phyloP scores from a whole-genome alignment of 2,329 filamentous ascomycete species.

The Amesomyces nigricolor region DNA sequence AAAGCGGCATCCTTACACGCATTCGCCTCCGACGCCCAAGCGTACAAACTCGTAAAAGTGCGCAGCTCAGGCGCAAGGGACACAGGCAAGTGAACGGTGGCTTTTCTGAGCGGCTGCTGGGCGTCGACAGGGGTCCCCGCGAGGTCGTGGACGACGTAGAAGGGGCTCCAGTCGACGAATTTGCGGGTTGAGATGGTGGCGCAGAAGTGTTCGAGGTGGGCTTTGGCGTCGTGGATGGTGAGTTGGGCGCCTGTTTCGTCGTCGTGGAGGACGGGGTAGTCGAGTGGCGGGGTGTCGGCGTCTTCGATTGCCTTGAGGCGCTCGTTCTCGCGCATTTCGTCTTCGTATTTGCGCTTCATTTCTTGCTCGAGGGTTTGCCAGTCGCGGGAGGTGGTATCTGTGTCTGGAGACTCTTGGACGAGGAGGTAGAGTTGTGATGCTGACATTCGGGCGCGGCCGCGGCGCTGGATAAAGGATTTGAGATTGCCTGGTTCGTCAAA shows the following conservation, averaged over 20 bases:
- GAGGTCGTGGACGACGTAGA: slow-evolving; percentile 54
- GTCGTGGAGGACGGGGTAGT: slow-evolving; percentile 35
- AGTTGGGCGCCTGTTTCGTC: slow-evolving; percentile 52
- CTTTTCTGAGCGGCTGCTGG: slow-evolving; percentile 36
- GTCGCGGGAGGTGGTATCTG: slow-evolving; percentile 31
- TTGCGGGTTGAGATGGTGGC: slow-evolving; percentile 49
- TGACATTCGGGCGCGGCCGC: slow-evolving; percentile 47
- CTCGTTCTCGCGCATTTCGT: slow-evolving; percentile 51
- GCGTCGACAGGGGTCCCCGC: slow-evolving; percentile 24
- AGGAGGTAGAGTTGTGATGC: slow-evolving; percentile 48
- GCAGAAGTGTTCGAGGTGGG: slow-evolving; percentile 83
- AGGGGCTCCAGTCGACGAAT: slow-evolving; percentile 60
- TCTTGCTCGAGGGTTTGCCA: slow-evolving; percentile 65
- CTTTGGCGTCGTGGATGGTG: slow-evolving; percentile 65
- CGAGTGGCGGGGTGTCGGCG: slow-evolving; percentile 25
- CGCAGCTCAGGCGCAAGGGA: slow-evolving; percentile 61
- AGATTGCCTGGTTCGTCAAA: slow-evolving; percentile 46
- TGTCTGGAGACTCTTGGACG: slow-evolving; percentile 28
- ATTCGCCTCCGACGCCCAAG: slow-evolving; percentile 67
- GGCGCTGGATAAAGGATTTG: slow-evolving; percentile 56
- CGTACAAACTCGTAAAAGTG: slow-evolving; percentile 40
- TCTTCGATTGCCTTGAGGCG: slow-evolving; percentile 46
- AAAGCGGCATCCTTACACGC: slow-evolving; percentile 80
- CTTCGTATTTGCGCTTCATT: slow-evolving; percentile 67
- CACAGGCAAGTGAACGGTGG: slow-evolving; percentile 64